A percentile compares a stretch with the other conserved stretches of the same genome.
These are phyloP conservation scores for Kalmusia sp. DNA, from an alignment of 2,329 filamentous ascomycete genomes.

Conservation along the genomic window DNA sequence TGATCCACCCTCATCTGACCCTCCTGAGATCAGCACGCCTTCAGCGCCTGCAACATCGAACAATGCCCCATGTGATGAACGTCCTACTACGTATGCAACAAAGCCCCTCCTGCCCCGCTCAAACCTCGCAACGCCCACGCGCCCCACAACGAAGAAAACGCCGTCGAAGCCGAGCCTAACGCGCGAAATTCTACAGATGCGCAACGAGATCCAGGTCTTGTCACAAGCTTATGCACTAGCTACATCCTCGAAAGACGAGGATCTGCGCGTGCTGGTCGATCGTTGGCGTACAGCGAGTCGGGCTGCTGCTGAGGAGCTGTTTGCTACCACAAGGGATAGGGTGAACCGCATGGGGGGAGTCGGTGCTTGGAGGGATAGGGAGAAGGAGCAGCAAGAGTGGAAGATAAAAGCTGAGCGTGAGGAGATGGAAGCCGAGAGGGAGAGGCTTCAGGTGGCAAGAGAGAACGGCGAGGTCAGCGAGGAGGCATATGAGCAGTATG, in stretches of 20 bases:
- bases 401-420: constrained; percentile 36
- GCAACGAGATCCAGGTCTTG: constrained; percentile 49
- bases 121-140: constrained; percentile 18
- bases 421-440: constrained; percentile 47
- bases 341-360: constrained; percentile 70
- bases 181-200: constrained; percentile 41
- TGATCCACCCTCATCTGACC: constrained; percentile 34
- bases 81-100: constrained; percentile 2
- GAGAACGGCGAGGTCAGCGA: constrained; percentile 49
- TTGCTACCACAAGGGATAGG: constrained; percentile 64
- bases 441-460: constrained; percentile 52
- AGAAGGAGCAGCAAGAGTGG: constrained; percentile 42
- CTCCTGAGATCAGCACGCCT: constrained; percentile 13
- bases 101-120: constrained; percentile 23
- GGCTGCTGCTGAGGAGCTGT: constrained; percentile 72
- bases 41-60: not conserved
- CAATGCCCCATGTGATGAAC: constrained; percentile 26
- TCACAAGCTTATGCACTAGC: constrained; percentile 49
- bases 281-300: constrained; percentile 70
- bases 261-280: constrained; percentile 62
- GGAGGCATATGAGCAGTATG: constrained; percentile 56
- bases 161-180: constrained; percentile 33
- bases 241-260: constrained; percentile 54
- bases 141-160: constrained; percentile 18
- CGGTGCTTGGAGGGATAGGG: constrained; percentile 57